phyloP scores from a whole-genome alignment of 495 filamentous ascomycete species.

The Immersiella caudata region DNA sequence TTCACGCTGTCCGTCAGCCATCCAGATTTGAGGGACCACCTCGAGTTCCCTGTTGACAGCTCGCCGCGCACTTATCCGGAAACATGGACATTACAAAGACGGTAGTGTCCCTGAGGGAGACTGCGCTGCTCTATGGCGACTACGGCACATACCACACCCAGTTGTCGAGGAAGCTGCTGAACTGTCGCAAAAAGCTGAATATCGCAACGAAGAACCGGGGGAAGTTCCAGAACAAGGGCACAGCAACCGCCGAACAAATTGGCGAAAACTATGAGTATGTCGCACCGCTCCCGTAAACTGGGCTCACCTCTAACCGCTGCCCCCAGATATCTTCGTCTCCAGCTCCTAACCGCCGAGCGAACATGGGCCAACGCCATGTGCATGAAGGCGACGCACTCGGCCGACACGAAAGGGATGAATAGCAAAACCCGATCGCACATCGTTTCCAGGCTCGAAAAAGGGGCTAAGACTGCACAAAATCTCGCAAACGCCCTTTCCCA shows the following conservation, averaged over 20 bases:
- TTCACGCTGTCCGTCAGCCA: neutral
- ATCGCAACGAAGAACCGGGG: slow-evolving; percentile 78
- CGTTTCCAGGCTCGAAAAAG: slow-evolving; percentile 82
- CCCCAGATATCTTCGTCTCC: slow-evolving; percentile 72
- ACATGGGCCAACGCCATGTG: slow-evolving; percentile 97
- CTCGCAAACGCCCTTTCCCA: slow-evolving; percentile 68
- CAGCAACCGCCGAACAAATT: slow-evolving; percentile 77
- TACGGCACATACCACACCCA: slow-evolving; percentile 83
- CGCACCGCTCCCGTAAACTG: slow-evolving; percentile 14
- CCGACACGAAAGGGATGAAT: slow-evolving; percentile 76
- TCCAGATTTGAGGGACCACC: neutral
- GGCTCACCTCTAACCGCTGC: slow-evolving; percentile 6
- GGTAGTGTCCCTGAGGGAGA: slow-evolving; percentile 73
- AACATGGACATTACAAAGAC: slow-evolving; percentile 90
- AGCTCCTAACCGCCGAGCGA: slow-evolving; percentile 84
- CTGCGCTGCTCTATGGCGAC: slow-evolving; percentile 83
- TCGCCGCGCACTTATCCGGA: neutral
- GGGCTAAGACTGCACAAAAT: slow-evolving; percentile 66
- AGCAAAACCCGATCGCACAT: slow-evolving; percentile 82
- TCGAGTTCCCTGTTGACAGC: neutral
- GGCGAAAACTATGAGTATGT: slow-evolving; percentile 74
- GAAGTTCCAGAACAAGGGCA: slow-evolving; percentile 75
- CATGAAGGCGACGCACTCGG: slow-evolving; percentile 81
- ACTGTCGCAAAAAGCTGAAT: slow-evolving; percentile 78
- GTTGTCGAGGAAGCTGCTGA: slow-evolving; percentile 78